Evolutionary conservation across 2,329 filamentous ascomycete genomes (phyloP), one percentile per base, ranked within the genome.

Genomic region (Colletotrichum sublineola): DNA sequence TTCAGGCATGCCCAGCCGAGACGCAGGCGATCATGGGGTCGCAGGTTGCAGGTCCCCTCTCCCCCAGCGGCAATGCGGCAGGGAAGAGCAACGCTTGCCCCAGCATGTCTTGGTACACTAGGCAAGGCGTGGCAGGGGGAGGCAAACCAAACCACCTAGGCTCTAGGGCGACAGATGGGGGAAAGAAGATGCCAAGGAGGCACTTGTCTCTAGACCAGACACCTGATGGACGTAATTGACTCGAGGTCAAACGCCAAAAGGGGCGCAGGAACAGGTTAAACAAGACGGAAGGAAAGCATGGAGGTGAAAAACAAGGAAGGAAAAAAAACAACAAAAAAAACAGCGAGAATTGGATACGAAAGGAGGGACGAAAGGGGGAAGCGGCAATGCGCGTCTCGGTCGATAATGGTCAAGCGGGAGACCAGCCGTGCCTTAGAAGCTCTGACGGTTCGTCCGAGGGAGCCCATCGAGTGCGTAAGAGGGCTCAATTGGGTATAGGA

Each of bases 1-100:
- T 69, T 61, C 38, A 64, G 69, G 66, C 69, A 69, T 69, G 69
- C 46, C 69, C 66, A 72, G 69, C 69, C 69, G 69, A 72, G 52
- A 60, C 40, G 55, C 55, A 57, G 53, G 66, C 66, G 66, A 72
- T 72, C 69, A 72, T 72, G 66, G 69, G 69, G 66, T 65, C 55
- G 66, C 55, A 72, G 69, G 66, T 48, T 36, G 60, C 66, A 72
- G 66, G 60, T 48, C 38, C 29, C 62, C 33, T 18, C 29, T 24
- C 50, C 50, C 44, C 36, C 68, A 48, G 69, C 66, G 33, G 66
- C 60, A 64, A 33, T 56, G 69, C 66, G 33, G 66, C 69, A 55
- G 33, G 69, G 65, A 58, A 52, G 18, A 44, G 42, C 46, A 61
- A 69, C 44, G 67, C 60, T 72, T 64, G 65, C 18, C 60, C 66